Percentiles rank a stretch among this genome's conserved stretches.
These are phyloP conservation scores for Hydrangea macrophylla DNA, from an alignment of 148 eudicot species.

Conservation along the genomic window DNA sequence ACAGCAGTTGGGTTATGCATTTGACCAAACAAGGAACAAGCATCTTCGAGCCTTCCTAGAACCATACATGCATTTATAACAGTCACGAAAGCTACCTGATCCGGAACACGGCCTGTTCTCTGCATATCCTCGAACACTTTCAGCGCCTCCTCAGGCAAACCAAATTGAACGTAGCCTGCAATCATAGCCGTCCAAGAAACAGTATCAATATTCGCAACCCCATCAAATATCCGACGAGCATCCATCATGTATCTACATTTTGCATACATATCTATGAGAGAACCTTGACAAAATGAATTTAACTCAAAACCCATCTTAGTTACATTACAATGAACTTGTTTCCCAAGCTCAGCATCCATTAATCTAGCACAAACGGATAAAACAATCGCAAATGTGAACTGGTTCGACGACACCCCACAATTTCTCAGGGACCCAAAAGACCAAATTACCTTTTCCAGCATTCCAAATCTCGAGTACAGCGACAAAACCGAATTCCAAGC, in stretches of 20 bases:
- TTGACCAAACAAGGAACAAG: constrained; percentile 48
- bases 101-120: constrained; percentile 43
- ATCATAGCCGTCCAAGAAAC: constrained; percentile 85
- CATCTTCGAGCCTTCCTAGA: constrained; percentile 63
- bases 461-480: constrained; percentile 52
- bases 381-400: constrained; percentile 63
- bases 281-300: constrained; percentile 66
- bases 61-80: constrained; percentile 60
- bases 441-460: constrained; percentile 37
- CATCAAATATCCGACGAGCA: constrained; percentile 67
- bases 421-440: constrained; percentile 46
- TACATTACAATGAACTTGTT: constrained; percentile 56
- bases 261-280: constrained; percentile 79
- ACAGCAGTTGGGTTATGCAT: constrained; percentile 60
- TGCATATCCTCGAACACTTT: constrained; percentile 54
- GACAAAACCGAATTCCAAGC: constrained; percentile 81
- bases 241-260: constrained; percentile 46
- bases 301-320: constrained; percentile 52
- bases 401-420: constrained; percentile 48
- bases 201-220: constrained; percentile 37
- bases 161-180: constrained; percentile 56
- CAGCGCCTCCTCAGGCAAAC: constrained; percentile 59
- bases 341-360: constrained; percentile 41
- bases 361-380: constrained; percentile 71
- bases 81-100: constrained; percentile 65